A percentile compares a stretch with the other conserved stretches of the same genome.
phyloP scores from a whole-genome alignment of 2,329 filamentous ascomycete genomes.

The Parastagonospora nodorum region DNA sequence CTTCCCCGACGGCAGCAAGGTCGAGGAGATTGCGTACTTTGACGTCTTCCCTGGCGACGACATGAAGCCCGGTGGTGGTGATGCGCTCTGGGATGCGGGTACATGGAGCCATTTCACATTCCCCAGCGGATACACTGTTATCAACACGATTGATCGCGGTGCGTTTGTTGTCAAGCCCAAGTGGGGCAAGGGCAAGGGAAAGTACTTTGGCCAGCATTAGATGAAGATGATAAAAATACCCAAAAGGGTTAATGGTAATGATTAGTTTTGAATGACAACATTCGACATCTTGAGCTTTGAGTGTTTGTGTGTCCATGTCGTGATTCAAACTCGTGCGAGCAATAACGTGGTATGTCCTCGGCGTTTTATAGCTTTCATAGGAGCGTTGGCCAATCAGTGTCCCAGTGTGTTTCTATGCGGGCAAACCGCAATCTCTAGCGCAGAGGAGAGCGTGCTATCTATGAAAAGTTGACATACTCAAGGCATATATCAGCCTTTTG shows the following conservation, averaged over 20 bases:
- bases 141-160: slow-evolving; percentile 57
- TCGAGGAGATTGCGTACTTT: slow-evolving; percentile 52
- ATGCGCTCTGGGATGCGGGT: slow-evolving; percentile 48
- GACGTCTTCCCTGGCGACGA: slow-evolving; percentile 51
- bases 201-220: slow-evolving; percentile 28
- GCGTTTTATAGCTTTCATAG: no score
- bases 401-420: no score
- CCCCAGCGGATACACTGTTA: slow-evolving; percentile 48
- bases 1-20: slow-evolving; percentile 42
- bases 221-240: background rate
- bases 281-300: no score
- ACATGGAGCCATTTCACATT: slow-evolving; percentile 52
- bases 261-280: background rate
- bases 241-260: background rate
- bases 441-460: no score
- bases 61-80: slow-evolving; percentile 37
- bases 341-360: no score
- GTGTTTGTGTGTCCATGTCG: no score
- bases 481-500: no score
- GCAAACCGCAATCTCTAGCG: no score
- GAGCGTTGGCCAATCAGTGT: no score
- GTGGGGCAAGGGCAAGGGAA: slow-evolving; percentile 33
- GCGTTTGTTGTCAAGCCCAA: slow-evolving; percentile 43
- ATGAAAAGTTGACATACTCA: no score
- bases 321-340: no score